A percentile compares a stretch with the other conserved stretches of the same genome.
phyloP scores from a whole-genome alignment of 2,329 filamentous ascomycete genomes.

The Colletotrichum cordylinicola region DNA sequence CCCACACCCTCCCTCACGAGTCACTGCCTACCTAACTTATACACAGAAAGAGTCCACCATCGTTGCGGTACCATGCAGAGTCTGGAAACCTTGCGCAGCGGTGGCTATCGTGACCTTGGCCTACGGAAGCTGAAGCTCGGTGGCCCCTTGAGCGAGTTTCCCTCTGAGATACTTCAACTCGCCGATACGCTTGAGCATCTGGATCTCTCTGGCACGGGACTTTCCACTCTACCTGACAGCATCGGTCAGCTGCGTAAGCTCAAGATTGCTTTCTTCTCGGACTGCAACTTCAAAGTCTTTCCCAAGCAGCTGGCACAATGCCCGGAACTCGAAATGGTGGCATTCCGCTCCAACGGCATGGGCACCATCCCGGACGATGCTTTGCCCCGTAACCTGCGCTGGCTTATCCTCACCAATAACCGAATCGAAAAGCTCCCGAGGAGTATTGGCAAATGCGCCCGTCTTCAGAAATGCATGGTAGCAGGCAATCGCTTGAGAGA shows the following conservation, averaged over 20 bases:
- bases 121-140: slow-evolving; percentile 40
- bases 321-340: slow-evolving; percentile 52
- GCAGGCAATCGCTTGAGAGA: slow-evolving; percentile 46
- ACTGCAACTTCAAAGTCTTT: slow-evolving; percentile 49
- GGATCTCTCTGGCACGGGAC: slow-evolving; percentile 52
- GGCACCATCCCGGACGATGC: slow-evolving; percentile 42
- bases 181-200: slow-evolving; percentile 48
- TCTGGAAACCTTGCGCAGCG: slow-evolving; percentile 33
- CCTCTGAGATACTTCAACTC: slow-evolving; percentile 43
- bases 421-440: slow-evolving; percentile 40
- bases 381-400: slow-evolving; percentile 48
- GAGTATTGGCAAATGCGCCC: slow-evolving; percentile 46
- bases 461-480: slow-evolving; percentile 55
- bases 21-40: background rate
- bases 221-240: slow-evolving; percentile 44
- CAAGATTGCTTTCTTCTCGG: slow-evolving; percentile 51
- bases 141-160: slow-evolving; percentile 39
- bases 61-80: slow-evolving; percentile 31
- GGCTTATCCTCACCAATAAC: slow-evolving; percentile 55
- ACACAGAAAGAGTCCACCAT: background rate
- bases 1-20: background rate
- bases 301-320: slow-evolving; percentile 47
- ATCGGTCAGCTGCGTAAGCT: slow-evolving; percentile 47
- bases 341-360: slow-evolving; percentile 54
- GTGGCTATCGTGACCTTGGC: slow-evolving; percentile 33